These are phyloP conservation scores for Lathyrus tuberosus DNA, from an alignment of 306 rosid genomes.

Conservation along the genomic window DNA sequence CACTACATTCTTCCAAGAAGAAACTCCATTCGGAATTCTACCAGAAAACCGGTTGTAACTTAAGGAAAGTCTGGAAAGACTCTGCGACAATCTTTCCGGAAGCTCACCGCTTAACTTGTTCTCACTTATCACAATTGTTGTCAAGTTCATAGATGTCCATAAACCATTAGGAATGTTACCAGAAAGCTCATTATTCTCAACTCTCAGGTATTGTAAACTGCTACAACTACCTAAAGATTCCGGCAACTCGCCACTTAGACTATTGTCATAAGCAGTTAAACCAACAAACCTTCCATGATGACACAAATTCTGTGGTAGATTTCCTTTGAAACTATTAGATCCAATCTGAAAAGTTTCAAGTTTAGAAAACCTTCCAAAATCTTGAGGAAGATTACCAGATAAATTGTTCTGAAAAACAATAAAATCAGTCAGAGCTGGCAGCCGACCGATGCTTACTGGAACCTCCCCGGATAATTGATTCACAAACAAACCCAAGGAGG, in stretches of 20 bases:
- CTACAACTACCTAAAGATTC: conserved; percentile 41
- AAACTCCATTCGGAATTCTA: conserved; percentile 51
- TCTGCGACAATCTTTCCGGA: conserved; percentile 37
- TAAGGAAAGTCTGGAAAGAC: conserved; percentile 37
- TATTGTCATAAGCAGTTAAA: conserved; percentile 39
- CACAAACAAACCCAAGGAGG: conserved; percentile 3
- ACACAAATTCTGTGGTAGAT: conserved; percentile 37
- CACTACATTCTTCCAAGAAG: conserved; percentile 52
- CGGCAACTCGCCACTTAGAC: conserved; percentile 38
- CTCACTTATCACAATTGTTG: conserved; percentile 37
- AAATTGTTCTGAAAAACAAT: conserved; percentile 34
- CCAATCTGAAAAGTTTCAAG: conserved; percentile 40
- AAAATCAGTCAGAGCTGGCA: conserved; percentile 35
- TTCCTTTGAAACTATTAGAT: conserved; percentile 39
- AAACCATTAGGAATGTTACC: conserved; percentile 46
- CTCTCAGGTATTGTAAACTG: conserved; percentile 20
- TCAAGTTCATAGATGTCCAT: conserved; percentile 39
- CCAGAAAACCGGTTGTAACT: conserved; percentile 61
- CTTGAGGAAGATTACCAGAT: conserved; percentile 43
- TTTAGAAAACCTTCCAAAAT: conserved; percentile 37
- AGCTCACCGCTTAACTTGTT: conserved; percentile 42
- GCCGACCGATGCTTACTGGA: conserved; percentile 25
- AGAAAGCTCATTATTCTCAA: conserved; percentile 35
- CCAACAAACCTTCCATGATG: conserved; percentile 33
- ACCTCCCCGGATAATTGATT: conserved; percentile 40